phyloP scores from a whole-genome alignment of 2,329 filamentous ascomycete species.

The Cladorrhinum sp. region DNA sequence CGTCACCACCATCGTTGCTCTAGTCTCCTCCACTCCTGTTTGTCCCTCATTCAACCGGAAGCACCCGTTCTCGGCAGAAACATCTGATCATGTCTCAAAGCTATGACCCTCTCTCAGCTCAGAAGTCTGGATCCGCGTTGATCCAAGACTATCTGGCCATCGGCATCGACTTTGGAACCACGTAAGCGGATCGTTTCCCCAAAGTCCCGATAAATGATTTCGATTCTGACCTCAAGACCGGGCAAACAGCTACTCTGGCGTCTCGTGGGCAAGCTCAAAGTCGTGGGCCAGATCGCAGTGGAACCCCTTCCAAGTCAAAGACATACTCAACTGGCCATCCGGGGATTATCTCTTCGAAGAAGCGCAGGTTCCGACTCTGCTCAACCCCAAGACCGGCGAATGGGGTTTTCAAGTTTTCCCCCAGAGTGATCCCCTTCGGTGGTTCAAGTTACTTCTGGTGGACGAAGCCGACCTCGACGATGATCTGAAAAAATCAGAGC shows the following conservation, averaged over 20 bases:
- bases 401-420: background rate
- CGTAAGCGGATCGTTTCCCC: too few relatives aligned
- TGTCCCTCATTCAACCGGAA: too few relatives aligned
- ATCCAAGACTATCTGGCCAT: too few relatives aligned
- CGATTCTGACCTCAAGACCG: too few relatives aligned
- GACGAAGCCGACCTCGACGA: background rate
- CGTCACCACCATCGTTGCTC: too few relatives aligned
- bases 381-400: background rate
- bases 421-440: background rate
- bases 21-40: too few relatives aligned
- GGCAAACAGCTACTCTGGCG: background rate
- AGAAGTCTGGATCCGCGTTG: too few relatives aligned
- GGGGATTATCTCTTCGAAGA: too few relatives aligned
- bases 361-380: background rate
- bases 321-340: background rate
- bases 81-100: too few relatives aligned
- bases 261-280: background rate
- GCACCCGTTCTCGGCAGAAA: too few relatives aligned
- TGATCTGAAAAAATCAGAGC: background rate
- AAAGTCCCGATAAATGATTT: too few relatives aligned
- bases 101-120: too few relatives aligned
- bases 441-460: background rate
- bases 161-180: slow-evolving; percentile 8
- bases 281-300: background rate
- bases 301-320: background rate